Percentiles rank a stretch among this genome's conserved stretches.
phyloP scores from a whole-genome alignment of 495 filamentous ascomycete genomes.

The Chlorociboria aeruginascens region DNA sequence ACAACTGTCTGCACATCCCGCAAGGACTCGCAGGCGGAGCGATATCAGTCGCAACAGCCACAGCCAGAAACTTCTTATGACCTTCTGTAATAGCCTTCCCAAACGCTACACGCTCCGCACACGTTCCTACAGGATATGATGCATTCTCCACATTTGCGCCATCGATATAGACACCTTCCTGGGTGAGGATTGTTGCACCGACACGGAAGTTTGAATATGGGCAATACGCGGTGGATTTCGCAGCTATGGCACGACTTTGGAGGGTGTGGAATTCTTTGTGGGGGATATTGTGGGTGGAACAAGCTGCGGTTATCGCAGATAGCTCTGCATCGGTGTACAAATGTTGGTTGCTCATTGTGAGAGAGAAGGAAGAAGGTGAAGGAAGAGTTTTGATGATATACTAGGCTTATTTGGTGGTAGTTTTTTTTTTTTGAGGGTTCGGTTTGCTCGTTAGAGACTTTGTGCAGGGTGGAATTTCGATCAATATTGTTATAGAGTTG shows the following conservation, averaged over 20 bases:
- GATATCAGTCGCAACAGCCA: constrained; percentile 81
- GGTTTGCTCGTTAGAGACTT: no score
- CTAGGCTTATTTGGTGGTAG: no score
- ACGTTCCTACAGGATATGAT: constrained; percentile 81
- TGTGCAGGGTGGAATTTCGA: no score
- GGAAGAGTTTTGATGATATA: no score
- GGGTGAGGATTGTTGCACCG: constrained; percentile 65
- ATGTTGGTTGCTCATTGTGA: no score
- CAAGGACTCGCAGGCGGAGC: constrained; percentile 58
- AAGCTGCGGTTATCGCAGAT: background rate
- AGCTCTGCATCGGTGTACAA: no score
- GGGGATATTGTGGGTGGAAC: constrained; percentile 36
- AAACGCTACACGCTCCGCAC: constrained; percentile 83
- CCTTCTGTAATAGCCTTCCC: constrained; percentile 67
- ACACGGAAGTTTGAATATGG: constrained; percentile 93
- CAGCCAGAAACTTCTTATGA: constrained; percentile 58
- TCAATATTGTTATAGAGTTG: no score
- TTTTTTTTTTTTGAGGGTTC: no score
- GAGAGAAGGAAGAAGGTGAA: no score
- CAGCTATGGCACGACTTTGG: constrained; percentile 41
- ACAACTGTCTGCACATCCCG: constrained; percentile 57
- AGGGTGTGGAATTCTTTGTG: constrained; percentile 49
- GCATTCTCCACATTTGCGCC: constrained; percentile 96
- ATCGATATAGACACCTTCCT: constrained; percentile 44
- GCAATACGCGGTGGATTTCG: constrained; percentile 73